Percentiles rank a stretch among this genome's conserved stretches.
phyloP scores from a whole-genome alignment of 2,329 filamentous ascomycete species.

The Penicillium sp. region DNA sequence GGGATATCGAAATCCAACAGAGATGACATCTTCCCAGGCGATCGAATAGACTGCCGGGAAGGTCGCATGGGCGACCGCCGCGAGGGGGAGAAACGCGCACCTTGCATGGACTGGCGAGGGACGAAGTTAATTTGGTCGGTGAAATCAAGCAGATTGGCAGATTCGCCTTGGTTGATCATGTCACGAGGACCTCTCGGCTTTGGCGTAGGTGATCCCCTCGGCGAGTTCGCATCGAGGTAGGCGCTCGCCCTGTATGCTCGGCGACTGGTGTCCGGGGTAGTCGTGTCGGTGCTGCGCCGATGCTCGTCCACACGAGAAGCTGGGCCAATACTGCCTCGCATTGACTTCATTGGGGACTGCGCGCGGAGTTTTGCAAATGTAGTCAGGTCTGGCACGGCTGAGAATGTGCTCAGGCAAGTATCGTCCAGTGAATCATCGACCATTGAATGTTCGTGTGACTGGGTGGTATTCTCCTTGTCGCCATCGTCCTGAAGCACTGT shows the following conservation, averaged over 20 bases:
- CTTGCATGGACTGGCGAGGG: slow-evolving; percentile 45
- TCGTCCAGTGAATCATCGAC: slow-evolving; percentile 41
- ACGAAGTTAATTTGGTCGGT: slow-evolving; percentile 69
- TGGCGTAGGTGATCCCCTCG: slow-evolving; percentile 46
- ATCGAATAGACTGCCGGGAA: slow-evolving; percentile 35
- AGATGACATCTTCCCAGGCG: slow-evolving; percentile 55
- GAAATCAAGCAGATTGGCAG: slow-evolving; percentile 81
- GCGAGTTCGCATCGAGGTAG: slow-evolving; percentile 35
- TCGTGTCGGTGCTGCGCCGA: slow-evolving; percentile 20
- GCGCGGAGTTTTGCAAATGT: slow-evolving; percentile 68
- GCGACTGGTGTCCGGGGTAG: slow-evolving; percentile 50
- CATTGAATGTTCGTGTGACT: slow-evolving; percentile 26
- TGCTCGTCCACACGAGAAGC: slow-evolving; percentile 14
- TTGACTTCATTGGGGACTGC: slow-evolving; percentile 57
- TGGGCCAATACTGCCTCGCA: slow-evolving; percentile 42
- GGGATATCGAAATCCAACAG: slow-evolving; percentile 89
- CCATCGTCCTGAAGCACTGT: slow-evolving; percentile 35
- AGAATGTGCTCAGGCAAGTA: slow-evolving; percentile 74
- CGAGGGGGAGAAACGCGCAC: slow-evolving; percentile 38
- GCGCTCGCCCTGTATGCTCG: slow-evolving; percentile 32
- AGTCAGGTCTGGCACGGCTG: slow-evolving; percentile 82
- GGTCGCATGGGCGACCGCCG: slow-evolving; percentile 46
- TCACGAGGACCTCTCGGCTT: slow-evolving; percentile 47
- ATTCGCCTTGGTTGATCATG: slow-evolving; percentile 50
- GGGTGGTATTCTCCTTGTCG: slow-evolving; percentile 23